Evolutionary conservation across 106 monocot genomes (phyloP), one percentile per base, ranked within the genome.

Genomic region (Allium cepa): DNA sequence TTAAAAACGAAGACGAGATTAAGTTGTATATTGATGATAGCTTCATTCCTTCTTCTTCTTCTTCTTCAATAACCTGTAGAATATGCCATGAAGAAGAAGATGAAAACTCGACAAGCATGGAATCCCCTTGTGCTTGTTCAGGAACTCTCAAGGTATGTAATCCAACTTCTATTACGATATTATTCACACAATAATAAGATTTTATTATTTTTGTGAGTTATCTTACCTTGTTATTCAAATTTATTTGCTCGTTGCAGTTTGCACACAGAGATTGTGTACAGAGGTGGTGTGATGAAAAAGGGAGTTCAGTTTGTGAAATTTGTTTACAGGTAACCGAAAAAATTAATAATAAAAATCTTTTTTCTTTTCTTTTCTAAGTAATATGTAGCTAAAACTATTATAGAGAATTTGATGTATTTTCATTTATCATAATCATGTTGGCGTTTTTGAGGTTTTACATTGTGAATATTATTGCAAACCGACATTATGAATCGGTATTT

Each of bases 41-140:
- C 10, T 64, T 64, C 16, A 46, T 49, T 65, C 11, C 66, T 50
- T n/a, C 57, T 2, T 51, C 51, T 13, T 53, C 67, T 53, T 53
- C 67, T 0, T 53, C 72, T 0, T 26, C 27, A 28, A 53, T 71
- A 50, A 63, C 75, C n/a, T 88, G 88, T 60, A 84, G 85, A 69
- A 89, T 89, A 57, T 85, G 85, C 67, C 89, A 85, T 55, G 89
- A 89, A 61, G 88, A 88, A 46, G 88, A 89, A 64, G 85, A 82
- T 26, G 64, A 76, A 71, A 79, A 50, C 18, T 68, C 72, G 3
- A 53, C 83, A 28, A 81, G 55, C 72, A 88, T 88, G 88, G 88
- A 88, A 63, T 63, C 84, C 7, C 88, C 88, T 26, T 88, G 88
- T 61, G 76, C 82, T 62, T 88, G 88, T 48, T 84, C 84, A 13